Evolutionary conservation across 208 protist species (phyloP).

Genomic region (Leishmania amazonensis): DNA sequence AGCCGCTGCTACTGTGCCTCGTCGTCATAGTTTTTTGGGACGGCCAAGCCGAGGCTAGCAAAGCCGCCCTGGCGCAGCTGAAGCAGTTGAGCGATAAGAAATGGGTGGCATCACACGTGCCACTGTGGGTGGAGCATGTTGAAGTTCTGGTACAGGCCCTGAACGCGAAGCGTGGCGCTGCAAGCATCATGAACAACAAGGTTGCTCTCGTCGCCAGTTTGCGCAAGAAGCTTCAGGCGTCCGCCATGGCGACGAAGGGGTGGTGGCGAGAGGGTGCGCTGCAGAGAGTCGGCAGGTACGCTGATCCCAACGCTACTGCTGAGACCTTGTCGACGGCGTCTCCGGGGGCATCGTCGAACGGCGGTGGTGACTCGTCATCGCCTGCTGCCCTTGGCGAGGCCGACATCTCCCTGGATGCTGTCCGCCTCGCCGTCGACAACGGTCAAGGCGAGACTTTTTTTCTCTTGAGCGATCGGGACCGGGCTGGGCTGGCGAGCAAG

Average conservation of each 20-base stretch:
- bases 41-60: conserved; percentile 55
- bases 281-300: conserved; percentile 3
- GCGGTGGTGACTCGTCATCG: not conserved
- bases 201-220: conserved; percentile 66
- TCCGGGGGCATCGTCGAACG: not conserved
- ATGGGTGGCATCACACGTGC: conserved; percentile 6
- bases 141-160: conserved; percentile 82
- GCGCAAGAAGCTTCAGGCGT: conserved; percentile 54
- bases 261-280: conserved; percentile 23
- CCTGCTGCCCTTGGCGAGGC: conserved; percentile 21
- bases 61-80: conserved; percentile 59
- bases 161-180: conserved; percentile 71
- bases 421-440: conserved; percentile 40
- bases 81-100: conserved; percentile 48
- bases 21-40: conserved; percentile 82
- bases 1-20: conserved; percentile 31
- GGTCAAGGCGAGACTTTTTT: conserved; percentile 81
- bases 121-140: conserved; percentile 28
- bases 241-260: conserved; percentile 15
- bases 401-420: conserved; percentile 43
- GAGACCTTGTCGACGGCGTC: not conserved
- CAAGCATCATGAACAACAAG: conserved; percentile 63
- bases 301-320: not conserved
- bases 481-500: conserved; percentile 35
- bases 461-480: conserved; percentile 37